Evolutionary conservation across 2,329 filamentous ascomycete genomes (phyloP).

Genomic region (Emmonsiellopsis sp.): DNA sequence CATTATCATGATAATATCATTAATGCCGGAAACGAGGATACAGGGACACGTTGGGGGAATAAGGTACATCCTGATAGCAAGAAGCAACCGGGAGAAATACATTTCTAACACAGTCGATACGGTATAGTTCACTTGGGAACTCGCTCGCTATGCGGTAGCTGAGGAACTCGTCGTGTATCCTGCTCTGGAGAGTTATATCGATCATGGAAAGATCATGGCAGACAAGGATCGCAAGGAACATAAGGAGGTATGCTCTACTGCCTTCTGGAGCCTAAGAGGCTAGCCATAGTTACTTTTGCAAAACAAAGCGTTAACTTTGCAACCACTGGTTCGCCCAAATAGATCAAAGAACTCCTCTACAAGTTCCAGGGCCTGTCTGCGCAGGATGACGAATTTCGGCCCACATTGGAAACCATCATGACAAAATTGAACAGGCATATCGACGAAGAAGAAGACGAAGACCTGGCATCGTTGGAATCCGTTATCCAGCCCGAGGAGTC

Average conservation of each 20-base stretch:
- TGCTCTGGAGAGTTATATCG: slow-evolving; percentile 42
- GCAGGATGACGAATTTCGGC: slow-evolving; percentile 29
- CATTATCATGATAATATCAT: slow-evolving; percentile 37
- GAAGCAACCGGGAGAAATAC: background rate
- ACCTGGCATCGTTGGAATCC: slow-evolving; percentile 40
- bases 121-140: slow-evolving; percentile 41
- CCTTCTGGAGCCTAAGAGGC: background rate
- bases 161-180: slow-evolving; percentile 49
- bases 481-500: slow-evolving; percentile 26
- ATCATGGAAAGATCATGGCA: slow-evolving; percentile 36
- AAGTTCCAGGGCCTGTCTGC: slow-evolving; percentile 39
- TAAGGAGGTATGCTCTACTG: slow-evolving; percentile 7
- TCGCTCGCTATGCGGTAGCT: slow-evolving; percentile 43
- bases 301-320: background rate
- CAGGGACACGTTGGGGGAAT: slow-evolving; percentile 40
- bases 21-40: slow-evolving; percentile 32
- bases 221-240: slow-evolving; percentile 22
- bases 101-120: background rate
- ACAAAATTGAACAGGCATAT: slow-evolving; percentile 37
- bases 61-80: slow-evolving; percentile 12
- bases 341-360: slow-evolving; percentile 44
- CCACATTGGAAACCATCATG: slow-evolving; percentile 36
- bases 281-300: background rate
- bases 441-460: slow-evolving; percentile 40
- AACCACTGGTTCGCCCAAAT: background rate